Evolutionary conservation across 2,329 filamentous ascomycete species (phyloP).

Genomic region (Fusarium chlamydosporum): DNA sequence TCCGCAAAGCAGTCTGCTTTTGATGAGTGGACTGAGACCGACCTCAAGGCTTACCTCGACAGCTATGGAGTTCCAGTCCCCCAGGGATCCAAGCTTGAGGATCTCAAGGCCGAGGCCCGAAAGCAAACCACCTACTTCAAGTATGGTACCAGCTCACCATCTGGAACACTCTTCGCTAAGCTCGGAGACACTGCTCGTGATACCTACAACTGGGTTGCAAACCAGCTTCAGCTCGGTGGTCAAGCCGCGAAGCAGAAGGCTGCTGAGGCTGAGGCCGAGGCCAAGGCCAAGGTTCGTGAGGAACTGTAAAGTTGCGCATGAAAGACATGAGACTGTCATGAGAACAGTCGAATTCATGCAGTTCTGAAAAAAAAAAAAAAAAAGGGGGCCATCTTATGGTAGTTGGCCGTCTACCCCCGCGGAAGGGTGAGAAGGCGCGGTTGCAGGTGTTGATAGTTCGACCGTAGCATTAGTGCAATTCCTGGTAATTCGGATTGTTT

Average conservation of each 20-base stretch:
- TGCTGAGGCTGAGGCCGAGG: slow-evolving; percentile 53
- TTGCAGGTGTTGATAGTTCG: slow-evolving; percentile 1
- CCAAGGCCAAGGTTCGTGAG: slow-evolving; percentile 58
- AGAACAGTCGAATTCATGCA: not conserved
- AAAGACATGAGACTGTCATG: not conserved
- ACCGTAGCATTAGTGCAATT: slow-evolving; percentile 3
- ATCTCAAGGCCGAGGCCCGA: slow-evolving; percentile 78
- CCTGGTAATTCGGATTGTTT: slow-evolving; percentile 24
- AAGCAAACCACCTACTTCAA: slow-evolving; percentile 82
- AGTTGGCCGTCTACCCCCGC: not conserved
- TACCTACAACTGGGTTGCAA: slow-evolving; percentile 66
- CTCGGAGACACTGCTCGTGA: slow-evolving; percentile 65
- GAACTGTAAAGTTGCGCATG: slow-evolving; percentile 61
- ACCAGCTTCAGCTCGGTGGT: slow-evolving; percentile 64
- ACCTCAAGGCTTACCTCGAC: slow-evolving; percentile 84
- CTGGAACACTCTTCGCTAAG: slow-evolving; percentile 76
- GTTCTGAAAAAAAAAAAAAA: not conserved
- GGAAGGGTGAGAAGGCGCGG: slow-evolving; percentile 9
- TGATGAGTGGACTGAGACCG: slow-evolving; percentile 79
- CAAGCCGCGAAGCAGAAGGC: slow-evolving; percentile 65
- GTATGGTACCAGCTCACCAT: slow-evolving; percentile 78
- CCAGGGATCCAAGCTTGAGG: slow-evolving; percentile 76
- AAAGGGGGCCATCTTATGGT: not conserved
- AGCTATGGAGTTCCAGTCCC: slow-evolving; percentile 79
- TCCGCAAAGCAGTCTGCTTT: slow-evolving; percentile 76